Conservation (phyloP, 2,329 filamentous ascomycete genomes). For the Fonsecaea erecta region DNA sequence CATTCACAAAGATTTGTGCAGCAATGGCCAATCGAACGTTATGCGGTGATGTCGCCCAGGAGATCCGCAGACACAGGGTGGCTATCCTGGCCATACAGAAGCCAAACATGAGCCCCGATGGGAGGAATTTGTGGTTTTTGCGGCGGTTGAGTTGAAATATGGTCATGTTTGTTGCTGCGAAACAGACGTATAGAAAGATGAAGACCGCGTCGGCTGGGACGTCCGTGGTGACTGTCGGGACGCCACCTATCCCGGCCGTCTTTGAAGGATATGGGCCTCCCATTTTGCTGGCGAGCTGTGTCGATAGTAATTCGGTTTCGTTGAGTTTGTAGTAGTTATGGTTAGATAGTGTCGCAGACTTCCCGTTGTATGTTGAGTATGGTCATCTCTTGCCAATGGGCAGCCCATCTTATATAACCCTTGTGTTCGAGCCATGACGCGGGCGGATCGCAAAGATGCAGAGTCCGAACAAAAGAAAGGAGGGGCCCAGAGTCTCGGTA, state of each 20-base stretch:
- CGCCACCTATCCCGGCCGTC: conserved; percentile 46
- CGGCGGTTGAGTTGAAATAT: conserved; percentile 51
- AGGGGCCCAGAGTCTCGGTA: neutral
- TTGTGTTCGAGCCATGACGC: neutral
- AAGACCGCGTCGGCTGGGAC: conserved; percentile 66
- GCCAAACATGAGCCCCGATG: conserved; percentile 51
- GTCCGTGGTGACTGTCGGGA: conserved; percentile 53
- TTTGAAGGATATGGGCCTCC: conserved; percentile 41
- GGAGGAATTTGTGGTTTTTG: conserved; percentile 55
- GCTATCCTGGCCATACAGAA: conserved; percentile 57
- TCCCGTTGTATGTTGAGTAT: neutral
- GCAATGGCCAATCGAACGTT: conserved; percentile 59
- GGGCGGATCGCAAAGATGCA: neutral
- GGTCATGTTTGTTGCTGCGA: conserved; percentile 51
- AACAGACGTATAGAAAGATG: conserved; percentile 54
- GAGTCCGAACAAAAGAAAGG: neutral
- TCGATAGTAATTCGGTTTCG: neutral
- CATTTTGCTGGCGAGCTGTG: conserved; percentile 2
- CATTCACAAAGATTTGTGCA: conserved; percentile 71
- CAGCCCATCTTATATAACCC: conserved; percentile 3
- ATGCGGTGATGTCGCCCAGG: conserved; percentile 55
- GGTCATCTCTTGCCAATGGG: neutral
- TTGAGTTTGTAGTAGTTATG: neutral
- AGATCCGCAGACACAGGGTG: conserved; percentile 56
- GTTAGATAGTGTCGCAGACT: neutral